phyloP scores from a whole-genome alignment of 352 stramenopile species.

The Globisporangium middletonii region DNA sequence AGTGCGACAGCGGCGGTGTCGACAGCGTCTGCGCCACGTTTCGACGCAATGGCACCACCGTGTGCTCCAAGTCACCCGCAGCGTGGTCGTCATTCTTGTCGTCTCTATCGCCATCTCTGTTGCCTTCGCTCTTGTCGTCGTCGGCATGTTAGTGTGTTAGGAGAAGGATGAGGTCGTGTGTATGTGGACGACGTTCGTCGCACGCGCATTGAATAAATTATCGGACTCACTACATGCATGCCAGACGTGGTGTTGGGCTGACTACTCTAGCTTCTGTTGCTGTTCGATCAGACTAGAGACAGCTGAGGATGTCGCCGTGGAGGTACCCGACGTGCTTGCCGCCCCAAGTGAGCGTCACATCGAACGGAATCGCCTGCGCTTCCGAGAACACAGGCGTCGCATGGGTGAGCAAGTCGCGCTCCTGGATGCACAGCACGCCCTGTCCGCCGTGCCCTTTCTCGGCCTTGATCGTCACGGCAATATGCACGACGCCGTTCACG shows the following conservation, averaged over 20 bases:
- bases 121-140: background rate
- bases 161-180: too few relatives aligned
- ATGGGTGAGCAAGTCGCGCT: conserved; percentile 23
- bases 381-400: conserved; percentile 24
- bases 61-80: too few relatives aligned
- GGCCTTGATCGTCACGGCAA: conserved; percentile 38
- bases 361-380: conserved; percentile 32
- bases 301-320: conserved; percentile 40
- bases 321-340: conserved; percentile 51
- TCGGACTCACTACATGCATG: too few relatives aligned
- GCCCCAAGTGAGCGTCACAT: conserved; percentile 44
- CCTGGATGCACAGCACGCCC: conserved; percentile 44
- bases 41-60: background rate
- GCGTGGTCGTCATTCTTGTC: too few relatives aligned
- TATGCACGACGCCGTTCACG: conserved; percentile 41
- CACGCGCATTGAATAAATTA: too few relatives aligned
- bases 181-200: background rate
- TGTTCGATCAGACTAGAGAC: conserved; percentile 2
- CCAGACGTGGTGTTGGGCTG: background rate
- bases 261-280: background rate
- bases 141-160: background rate
- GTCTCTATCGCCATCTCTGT: background rate
- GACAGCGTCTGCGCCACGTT: background rate
- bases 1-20: conserved; percentile 6
- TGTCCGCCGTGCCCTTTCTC: conserved; percentile 33